phyloP scores from a whole-genome alignment of 2,329 filamentous ascomycete genomes.

The Dryadomyces sulphureus region DNA sequence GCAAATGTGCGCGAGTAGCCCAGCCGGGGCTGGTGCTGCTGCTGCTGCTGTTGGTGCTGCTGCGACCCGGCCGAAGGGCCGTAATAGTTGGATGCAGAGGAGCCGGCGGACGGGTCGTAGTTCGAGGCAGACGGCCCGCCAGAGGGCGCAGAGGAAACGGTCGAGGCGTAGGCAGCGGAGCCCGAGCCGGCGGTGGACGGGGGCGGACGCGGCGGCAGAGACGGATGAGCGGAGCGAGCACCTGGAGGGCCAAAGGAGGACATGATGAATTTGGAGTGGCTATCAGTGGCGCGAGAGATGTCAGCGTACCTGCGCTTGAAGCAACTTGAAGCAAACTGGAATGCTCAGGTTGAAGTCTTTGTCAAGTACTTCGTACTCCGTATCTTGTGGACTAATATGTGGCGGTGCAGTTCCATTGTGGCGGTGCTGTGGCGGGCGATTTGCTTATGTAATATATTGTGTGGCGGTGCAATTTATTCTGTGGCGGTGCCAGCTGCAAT shows the following conservation, averaged over 20 bases:
- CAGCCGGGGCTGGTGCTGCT: constrained; percentile 13
- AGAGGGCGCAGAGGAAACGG: constrained; percentile 6
- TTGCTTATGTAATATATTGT: too few relatives aligned
- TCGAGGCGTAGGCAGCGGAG: constrained; percentile 7
- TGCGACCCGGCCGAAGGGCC: constrained; percentile 3
- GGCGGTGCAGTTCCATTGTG: too few relatives aligned
- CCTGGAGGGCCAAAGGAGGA: constrained; percentile 13
- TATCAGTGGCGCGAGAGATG: not conserved
- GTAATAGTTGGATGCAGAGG: not conserved
- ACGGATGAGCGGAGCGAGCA: constrained; percentile 12
- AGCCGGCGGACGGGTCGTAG: constrained; percentile 6
- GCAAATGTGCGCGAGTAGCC: constrained; percentile 16
- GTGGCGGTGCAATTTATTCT: too few relatives aligned
- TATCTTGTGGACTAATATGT: too few relatives aligned
- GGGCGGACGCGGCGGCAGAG: constrained; percentile 12
- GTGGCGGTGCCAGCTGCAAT: too few relatives aligned
- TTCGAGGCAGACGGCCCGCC: constrained; percentile 1
- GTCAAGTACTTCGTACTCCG: too few relatives aligned
- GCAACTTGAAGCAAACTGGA: too few relatives aligned
- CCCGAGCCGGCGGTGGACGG: constrained; percentile 1
- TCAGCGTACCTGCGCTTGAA: constrained; percentile 3
- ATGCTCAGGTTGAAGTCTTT: too few relatives aligned
- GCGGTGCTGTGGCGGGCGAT: too few relatives aligned
- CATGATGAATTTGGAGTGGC: constrained; percentile 12
- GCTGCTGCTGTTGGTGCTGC: not conserved